phyloP scores from a whole-genome alignment of 1,284 basidiomycete genomes.

The Xanthoconium separans region DNA sequence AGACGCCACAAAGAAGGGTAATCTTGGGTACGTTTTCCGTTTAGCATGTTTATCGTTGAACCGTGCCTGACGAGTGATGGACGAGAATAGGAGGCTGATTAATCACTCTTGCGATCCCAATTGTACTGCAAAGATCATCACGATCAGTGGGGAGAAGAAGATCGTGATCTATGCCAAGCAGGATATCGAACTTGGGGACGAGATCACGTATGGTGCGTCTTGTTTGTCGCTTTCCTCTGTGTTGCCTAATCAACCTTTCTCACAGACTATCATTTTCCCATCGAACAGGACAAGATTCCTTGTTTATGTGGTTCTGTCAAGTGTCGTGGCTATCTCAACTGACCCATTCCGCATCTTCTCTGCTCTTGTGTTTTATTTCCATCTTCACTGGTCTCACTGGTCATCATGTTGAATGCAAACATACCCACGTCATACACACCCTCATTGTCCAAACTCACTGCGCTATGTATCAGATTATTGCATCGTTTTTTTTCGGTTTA shows the following conservation, averaged over 20 bases:
- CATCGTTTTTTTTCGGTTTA: constrained; percentile 12
- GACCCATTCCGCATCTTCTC: constrained; percentile 17
- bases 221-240: constrained; percentile 1
- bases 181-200: constrained; percentile 90
- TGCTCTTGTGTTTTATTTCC: background rate
- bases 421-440: constrained; percentile 18
- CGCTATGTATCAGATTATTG: constrained; percentile 30
- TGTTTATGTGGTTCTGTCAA: constrained; percentile 85
- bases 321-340: constrained; percentile 90
- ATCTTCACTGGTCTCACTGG: constrained; percentile 4
- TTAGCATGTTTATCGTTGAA: constrained; percentile 1
- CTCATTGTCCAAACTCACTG: constrained; percentile 17
- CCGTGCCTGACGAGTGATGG: constrained; percentile 13
- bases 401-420: constrained; percentile 16
- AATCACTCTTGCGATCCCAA: constrained; percentile 98
- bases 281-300: constrained; percentile 90
- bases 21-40: constrained; percentile 75
- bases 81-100: constrained; percentile 72
- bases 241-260: background rate
- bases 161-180: constrained; percentile 99
- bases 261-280: constrained; percentile 89
- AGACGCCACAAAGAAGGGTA: constrained; percentile 98
- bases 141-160: constrained; percentile 97
- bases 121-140: constrained; percentile 98
- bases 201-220: constrained; percentile 85